Evolutionary conservation across 176 grass and related monocot genomes (phyloP).

Genomic region (Cenchrus fungigraminus): DNA sequence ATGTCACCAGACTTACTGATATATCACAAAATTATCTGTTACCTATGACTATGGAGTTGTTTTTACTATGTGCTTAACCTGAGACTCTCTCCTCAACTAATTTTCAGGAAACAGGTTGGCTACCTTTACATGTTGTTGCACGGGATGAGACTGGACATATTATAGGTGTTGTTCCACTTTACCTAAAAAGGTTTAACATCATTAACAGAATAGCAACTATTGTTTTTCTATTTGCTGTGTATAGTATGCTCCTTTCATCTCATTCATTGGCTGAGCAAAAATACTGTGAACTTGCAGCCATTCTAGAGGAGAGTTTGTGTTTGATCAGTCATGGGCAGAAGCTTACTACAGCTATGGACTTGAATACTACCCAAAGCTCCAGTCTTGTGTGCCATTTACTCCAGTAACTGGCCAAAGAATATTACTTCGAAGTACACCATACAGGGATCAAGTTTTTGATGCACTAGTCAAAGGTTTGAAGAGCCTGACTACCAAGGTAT

Average conservation of each 20-base stretch:
- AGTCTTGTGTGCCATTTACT: conserved; percentile 95
- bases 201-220: conserved; percentile 33
- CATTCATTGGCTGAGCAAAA: conserved; percentile 38
- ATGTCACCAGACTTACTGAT: neutral
- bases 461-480: conserved; percentile 80
- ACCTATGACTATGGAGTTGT: neutral
- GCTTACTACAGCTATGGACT: conserved; percentile 90
- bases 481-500: conserved; percentile 80
- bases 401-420: conserved; percentile 96
- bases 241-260: conserved; percentile 12
- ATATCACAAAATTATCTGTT: neutral
- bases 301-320: conserved; percentile 96
- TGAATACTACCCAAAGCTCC: conserved; percentile 91
- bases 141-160: conserved; percentile 70
- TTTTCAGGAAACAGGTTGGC: conserved; percentile 99
- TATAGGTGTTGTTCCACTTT: conserved; percentile 97
- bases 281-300: conserved; percentile 77
- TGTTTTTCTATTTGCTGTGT: conserved; percentile 32
- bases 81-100: conserved; percentile 14
- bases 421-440: conserved; percentile 74
- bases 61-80: conserved; percentile 1
- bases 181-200: conserved; percentile 92
- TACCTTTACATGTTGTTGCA: conserved; percentile 91
- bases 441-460: conserved; percentile 78
- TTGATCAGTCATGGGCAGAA: conserved; percentile 94